A percentile compares a stretch with the other conserved stretches of the same genome.
phyloP scores from a whole-genome alignment of 805 yeast species.

The Candida insectorum region DNA sequence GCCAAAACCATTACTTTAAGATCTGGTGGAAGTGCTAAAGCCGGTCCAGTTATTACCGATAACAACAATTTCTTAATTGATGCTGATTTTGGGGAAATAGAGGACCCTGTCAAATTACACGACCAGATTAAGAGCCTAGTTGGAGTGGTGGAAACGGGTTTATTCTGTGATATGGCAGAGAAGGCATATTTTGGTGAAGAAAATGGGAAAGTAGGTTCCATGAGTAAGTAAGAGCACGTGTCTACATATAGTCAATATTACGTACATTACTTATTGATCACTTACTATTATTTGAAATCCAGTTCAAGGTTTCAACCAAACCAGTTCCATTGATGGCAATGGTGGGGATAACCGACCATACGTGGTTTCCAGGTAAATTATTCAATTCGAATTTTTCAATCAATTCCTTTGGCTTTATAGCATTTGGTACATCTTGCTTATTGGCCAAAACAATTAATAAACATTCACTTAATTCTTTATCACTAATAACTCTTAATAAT shows the following conservation, averaged over 20 bases:
- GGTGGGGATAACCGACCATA: conserved; percentile 91
- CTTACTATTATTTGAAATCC: conserved; percentile 69
- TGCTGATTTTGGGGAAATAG: conserved; percentile 83
- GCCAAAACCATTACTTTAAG: conserved; percentile 65
- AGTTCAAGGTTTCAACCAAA: conserved; percentile 78
- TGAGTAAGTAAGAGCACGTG: not conserved
- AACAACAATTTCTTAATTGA: conserved; percentile 92
- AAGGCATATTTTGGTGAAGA: conserved; percentile 89
- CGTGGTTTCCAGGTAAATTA: conserved; percentile 56
- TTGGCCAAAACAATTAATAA: conserved; percentile 82
- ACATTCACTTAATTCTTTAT: conserved; percentile 79
- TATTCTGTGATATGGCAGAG: conserved; percentile 70
- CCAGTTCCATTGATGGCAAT: conserved; percentile 91
- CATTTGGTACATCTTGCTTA: conserved; percentile 73
- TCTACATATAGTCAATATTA: not conserved
- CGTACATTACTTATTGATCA: conserved; percentile 2
- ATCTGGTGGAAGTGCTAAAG: conserved; percentile 87
- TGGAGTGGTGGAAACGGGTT: conserved; percentile 96
- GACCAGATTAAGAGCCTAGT: conserved; percentile 65
- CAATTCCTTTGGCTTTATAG: conserved; percentile 75
- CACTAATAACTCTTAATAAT: conserved; percentile 71
- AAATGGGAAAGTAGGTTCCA: conserved; percentile 49
- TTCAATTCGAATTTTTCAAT: conserved; percentile 68
- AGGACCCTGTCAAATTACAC: conserved; percentile 53
- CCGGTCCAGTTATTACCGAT: conserved; percentile 96